Conservation (phyloP, 306 rosid genomes). For the Prunus armeniaca region DNA sequence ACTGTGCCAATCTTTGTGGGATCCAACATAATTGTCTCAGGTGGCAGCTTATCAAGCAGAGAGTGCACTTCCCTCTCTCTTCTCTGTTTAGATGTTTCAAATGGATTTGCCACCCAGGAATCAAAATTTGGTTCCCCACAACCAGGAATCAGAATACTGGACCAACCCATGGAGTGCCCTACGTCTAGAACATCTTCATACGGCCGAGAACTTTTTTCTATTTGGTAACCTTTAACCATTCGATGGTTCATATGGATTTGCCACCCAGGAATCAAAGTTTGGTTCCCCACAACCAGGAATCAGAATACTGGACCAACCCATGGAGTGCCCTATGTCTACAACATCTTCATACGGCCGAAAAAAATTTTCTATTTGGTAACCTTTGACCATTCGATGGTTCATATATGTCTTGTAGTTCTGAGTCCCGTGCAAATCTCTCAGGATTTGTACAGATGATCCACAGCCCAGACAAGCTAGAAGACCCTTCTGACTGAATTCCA, state of each 20-base stretch:
- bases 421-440: conserved; percentile 50
- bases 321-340: conserved; percentile 80
- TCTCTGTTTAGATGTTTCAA: conserved; percentile 76
- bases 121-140: conserved; percentile 91
- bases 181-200: conserved; percentile 83
- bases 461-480: conserved; percentile 63
- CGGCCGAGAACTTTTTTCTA: conserved; percentile 65
- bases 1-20: conserved; percentile 75
- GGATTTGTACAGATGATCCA: conserved; percentile 52
- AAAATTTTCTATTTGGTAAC: conserved; percentile 69
- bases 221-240: conserved; percentile 79
- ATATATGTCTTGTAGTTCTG: conserved; percentile 64
- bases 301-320: conserved; percentile 90
- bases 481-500: conserved; percentile 90
- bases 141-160: conserved; percentile 88
- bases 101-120: conserved; percentile 85
- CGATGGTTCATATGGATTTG: conserved; percentile 85
- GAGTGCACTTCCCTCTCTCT: conserved; percentile 77
- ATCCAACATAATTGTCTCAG: conserved; percentile 73
- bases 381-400: conserved; percentile 79
- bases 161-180: conserved; percentile 95
- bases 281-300: conserved; percentile 95
- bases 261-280: conserved; percentile 84
- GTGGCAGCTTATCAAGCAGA: conserved; percentile 75
- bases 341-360: conserved; percentile 92